phyloP scores from a whole-genome alignment of 2,329 filamentous ascomycete species.

The Daldinia sp. region DNA sequence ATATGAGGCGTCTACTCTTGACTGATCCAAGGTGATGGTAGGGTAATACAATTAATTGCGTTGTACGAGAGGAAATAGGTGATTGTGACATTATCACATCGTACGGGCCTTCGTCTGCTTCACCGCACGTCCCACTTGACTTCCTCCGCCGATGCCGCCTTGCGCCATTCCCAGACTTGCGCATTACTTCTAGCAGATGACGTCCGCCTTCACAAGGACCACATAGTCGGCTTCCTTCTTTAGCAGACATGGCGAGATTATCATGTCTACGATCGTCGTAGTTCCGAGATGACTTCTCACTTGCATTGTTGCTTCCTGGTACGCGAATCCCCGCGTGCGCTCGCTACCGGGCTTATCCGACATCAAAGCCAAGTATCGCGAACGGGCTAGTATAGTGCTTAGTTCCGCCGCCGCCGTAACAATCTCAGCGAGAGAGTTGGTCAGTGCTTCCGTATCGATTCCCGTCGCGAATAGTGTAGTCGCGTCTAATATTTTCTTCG shows the following conservation, averaged over 20 bases:
- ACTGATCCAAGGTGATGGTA: background rate
- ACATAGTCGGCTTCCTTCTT: conserved; percentile 45
- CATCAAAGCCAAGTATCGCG: conserved; percentile 45
- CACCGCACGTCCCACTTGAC: background rate
- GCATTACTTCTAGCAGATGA: conserved; percentile 42
- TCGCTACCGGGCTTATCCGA: conserved; percentile 44
- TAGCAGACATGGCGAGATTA: conserved; percentile 49
- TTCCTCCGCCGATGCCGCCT: background rate
- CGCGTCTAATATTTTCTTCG: conserved; percentile 39
- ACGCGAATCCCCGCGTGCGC: conserved; percentile 45
- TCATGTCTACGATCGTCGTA: conserved; percentile 46
- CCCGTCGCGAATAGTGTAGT: conserved; percentile 39
- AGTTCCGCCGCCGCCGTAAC: conserved; percentile 44
- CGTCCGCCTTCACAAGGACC: conserved; percentile 49
- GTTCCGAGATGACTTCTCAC: conserved; percentile 39
- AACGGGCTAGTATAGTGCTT: conserved; percentile 40
- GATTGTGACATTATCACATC: background rate
- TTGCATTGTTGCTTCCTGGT: conserved; percentile 43
- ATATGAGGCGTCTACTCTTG: background rate
- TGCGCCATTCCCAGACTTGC: background rate
- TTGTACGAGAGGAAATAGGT: background rate
- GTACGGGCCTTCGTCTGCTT: background rate
- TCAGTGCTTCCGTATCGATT: conserved; percentile 27
- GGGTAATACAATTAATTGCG: background rate
- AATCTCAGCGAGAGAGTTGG: conserved; percentile 37